Base-by-base conservation (phyloP, 768 basidiomycete genomes). In the Tubosaeta sp. region DNA sequence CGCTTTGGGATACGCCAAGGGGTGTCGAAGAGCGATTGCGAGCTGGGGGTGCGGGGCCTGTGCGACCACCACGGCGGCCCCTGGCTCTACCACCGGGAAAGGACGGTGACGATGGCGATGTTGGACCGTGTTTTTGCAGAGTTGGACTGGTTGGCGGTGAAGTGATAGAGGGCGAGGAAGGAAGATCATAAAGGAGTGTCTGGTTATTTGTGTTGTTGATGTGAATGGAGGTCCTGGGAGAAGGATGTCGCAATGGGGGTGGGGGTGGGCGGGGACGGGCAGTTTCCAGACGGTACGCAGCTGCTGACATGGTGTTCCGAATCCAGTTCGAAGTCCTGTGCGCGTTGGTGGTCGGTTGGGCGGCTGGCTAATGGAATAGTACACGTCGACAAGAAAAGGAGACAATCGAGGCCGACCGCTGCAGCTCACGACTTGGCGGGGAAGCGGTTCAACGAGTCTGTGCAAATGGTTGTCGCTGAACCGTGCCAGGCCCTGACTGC, bases 131-230 rank as follows among this genome's bases (percentile, higher is more conserved):
- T 51, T 69, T 74, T 14, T 76, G 68, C 58, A 44, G 8, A 16
- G 68, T 71, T 18, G 81, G 77, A 61, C 77, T 81, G 54, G 73
- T 77, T 19, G 84, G 81, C 8, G 86, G 83, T 1, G 82, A 77
- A 30, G 43, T 38, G 64, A 78, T 69, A 16, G 80, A 73, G 21
- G 74, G 69, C 10, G 82, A 69, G 14, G 84, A 77, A 57, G 87
- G 86, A 55, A 87, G 77, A 70, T 87, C 84, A 68, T 88, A 87
- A 70, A 88, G 82, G 64, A 88, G 81, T 46, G 85, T 80, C 64
- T 82, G 78, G 46, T 75, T 72, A 59, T 79, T 76, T 55, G 71
- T 71, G 38, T 71, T 70, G 55, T 65, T 65, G 58, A 65, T 71
- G 27, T 75, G 62, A 45, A 76, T 65, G 10, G 80, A 73, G 16